Percentiles rank a stretch among this genome's conserved stretches.
phyloP scores from a whole-genome alignment of 305 asterid species.

The Withania somnifera region DNA sequence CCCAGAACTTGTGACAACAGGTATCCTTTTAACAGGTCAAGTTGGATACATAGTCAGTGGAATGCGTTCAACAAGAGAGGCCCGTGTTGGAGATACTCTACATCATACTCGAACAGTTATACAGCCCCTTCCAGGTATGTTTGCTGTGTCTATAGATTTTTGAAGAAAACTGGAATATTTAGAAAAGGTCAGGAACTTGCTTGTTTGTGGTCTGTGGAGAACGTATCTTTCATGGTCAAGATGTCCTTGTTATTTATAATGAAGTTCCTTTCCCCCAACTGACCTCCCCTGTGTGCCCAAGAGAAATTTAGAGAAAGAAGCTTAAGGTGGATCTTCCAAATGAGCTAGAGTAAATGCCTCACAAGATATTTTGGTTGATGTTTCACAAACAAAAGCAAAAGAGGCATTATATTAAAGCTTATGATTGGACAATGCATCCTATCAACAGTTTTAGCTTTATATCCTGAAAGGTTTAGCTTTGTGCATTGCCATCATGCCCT shows the following conservation, averaged over 20 bases:
- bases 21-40: slow-evolving; percentile 85
- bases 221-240: not conserved
- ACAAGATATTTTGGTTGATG: not conserved
- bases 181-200: not conserved
- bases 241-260: not conserved
- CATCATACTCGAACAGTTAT: slow-evolving; percentile 47
- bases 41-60: slow-evolving; percentile 93
- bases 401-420: not conserved
- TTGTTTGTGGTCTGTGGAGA: not conserved
- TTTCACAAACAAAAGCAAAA: not conserved
- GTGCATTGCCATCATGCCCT: not conserved
- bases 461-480: not conserved
- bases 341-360: not conserved
- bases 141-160: not conserved
- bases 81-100: slow-evolving; percentile 91
- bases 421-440: not conserved
- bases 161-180: not conserved
- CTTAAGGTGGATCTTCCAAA: not conserved
- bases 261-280: not conserved
- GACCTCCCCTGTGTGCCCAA: not conserved
- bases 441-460: not conserved
- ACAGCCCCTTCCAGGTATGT: slow-evolving; percentile 83
- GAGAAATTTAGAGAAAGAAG: not conserved
- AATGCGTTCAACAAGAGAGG: slow-evolving; percentile 95
- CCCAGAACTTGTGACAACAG: slow-evolving; percentile 88